Evolutionary conservation across 352 stramenopile species (phyloP).

Genomic region (Globisporangium middletonii): DNA sequence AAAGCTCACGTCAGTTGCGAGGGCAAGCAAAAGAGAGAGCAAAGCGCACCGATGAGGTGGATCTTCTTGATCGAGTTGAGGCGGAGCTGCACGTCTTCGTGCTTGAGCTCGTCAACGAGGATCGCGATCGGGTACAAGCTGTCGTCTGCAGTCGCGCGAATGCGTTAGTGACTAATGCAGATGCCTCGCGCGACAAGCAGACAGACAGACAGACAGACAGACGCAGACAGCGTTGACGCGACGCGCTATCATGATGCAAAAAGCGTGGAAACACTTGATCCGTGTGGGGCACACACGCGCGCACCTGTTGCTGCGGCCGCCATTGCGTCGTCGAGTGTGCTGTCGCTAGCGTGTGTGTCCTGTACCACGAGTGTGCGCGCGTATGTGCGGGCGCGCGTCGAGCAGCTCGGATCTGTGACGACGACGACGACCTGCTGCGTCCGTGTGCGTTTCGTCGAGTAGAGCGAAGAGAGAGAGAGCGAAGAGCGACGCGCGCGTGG

Average conservation of each 20-base stretch:
- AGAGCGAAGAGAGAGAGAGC: no score
- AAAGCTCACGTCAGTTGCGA: not conserved
- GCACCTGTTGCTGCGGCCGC: conserved; percentile 6
- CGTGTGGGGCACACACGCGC: not conserved
- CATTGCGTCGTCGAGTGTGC: not conserved
- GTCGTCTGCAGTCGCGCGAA: conserved; percentile 34
- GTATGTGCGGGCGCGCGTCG: not conserved
- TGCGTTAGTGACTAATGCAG: no score
- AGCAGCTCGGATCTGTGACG: not conserved
- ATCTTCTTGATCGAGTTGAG: conserved; percentile 91
- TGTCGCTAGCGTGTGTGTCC: not conserved
- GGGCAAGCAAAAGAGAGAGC: not conserved
- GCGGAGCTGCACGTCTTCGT: conserved; percentile 88
- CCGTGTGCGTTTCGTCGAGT: not conserved
- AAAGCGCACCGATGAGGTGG: conserved; percentile 72
- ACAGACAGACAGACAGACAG: not conserved
- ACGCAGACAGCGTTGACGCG: not conserved
- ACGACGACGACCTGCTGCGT: not conserved
- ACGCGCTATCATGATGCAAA: not conserved
- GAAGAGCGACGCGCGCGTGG: no score
- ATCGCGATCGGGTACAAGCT: conserved; percentile 87
- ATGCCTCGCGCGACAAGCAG: not conserved
- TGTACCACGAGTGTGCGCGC: no score
- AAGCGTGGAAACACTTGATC: conserved; percentile 5
- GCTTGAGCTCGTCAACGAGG: conserved; percentile 90